Evolutionary conservation across 306 rosid genomes (phyloP), one percentile per base, ranked within the genome.

Genomic region (Trifolium pratense): DNA sequence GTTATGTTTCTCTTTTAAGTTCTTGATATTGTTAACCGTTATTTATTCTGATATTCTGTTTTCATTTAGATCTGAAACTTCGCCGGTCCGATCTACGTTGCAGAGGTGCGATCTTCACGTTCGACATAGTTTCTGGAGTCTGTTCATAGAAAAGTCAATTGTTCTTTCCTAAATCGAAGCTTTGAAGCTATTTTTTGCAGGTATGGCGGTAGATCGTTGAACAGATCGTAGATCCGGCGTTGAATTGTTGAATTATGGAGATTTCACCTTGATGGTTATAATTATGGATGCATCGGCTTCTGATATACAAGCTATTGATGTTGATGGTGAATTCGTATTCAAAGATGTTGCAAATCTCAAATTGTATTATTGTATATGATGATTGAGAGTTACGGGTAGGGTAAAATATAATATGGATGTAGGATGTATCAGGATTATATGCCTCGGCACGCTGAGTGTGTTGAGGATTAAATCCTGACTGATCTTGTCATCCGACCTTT

Each of bases 401-500:
- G 56, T 58, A 16, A 17, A 20, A 3, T 69, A 25, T 21, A 75
- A 84, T 43, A 84, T 43, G 87, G 91, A 89, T 91, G 92, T 91
- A 76, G 65, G 58, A 56, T 90, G 70, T 73, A 18, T 77, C 64
- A 57, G 86, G 82, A 79, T 26, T 63, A 65, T 45, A 2, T 23
- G 14, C 57, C 84, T 76, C 9, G 1, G 16, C 45, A 1, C 66
- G 59, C 46, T 31, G 62, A 42, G 48, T 67, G 81, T 73, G 31
- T 59, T 16, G 11, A 13, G 77, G 69, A 4, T 23, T 10, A 40
- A 31, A 53, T 59, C 74, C 78, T 52, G 87, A 71, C 20, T 14
- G 45, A 74, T 89, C 86, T 85, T 90, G 91, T 90, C 87, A 81
- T 90, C 90, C 89, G 97, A 84, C 96, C 94, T 92, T 92, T 92